Base-by-base conservation (phyloP, 306 rosid genomes). In the Prunus persica region DNA sequence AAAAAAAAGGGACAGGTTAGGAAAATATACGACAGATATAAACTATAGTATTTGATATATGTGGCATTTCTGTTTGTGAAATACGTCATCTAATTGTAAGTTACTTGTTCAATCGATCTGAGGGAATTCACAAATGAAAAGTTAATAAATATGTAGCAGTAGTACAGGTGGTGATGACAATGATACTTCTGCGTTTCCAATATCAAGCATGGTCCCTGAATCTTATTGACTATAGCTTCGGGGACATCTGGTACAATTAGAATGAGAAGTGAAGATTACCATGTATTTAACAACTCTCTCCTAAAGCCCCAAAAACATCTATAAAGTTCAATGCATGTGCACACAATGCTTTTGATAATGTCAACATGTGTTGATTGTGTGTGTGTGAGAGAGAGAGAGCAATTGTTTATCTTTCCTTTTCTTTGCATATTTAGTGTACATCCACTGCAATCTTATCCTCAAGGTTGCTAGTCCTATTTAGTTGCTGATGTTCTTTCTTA, bases 1-100 rank as follows among this genome's bases (percentile, higher is more conserved):
- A 62, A 46, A 41, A 74, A 69, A 79, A 19, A 65, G 54, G 68
- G 32, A 71, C 51, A 20, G 14, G 50, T 85, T 72, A 84, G 81
- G 60, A 67, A 54, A 71, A 79, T 71, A 76, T 68, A 32, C 46
- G 65, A 69, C 28, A 9, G 38, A 19, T n/a, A 38, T 27, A 64
- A 61, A 15, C 1, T n/a, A 65, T 3, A 1, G 19, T 12, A 51
- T 63, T 51, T 51, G 18, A n/a, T 19, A 19, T 57, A 8, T 22
- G 45, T 58, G 43, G 62, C 49, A 38, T 16, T 38, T 76, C 50
- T 19, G 45, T 12, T 61, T 27, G 38, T 27, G 43, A 38, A 38
- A 38, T 38, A 7, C 3, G 24, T 54, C 58, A 54, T 54, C 20
- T 54, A 54, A 54, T 19, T 18, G 58, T 54, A 54, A 54, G 58